phyloP scores from a whole-genome alignment of 1,139 yeast species.

The Suhomyces atakaporum region DNA sequence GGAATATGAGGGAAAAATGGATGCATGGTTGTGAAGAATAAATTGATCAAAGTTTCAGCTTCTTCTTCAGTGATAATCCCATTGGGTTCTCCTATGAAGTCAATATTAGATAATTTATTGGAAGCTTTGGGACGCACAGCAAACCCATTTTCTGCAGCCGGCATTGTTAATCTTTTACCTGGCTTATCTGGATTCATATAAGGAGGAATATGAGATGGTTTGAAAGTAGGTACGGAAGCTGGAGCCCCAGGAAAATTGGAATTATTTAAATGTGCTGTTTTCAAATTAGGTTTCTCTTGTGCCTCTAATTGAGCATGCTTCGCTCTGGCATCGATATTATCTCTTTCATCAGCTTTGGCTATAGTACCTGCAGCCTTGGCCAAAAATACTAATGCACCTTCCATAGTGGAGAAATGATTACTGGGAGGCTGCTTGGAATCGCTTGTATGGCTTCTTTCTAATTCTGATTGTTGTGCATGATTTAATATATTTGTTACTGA shows the following conservation, averaged over 20 bases:
- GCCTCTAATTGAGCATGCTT: slow-evolving; percentile 51
- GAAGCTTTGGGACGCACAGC: slow-evolving; percentile 58
- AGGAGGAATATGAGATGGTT: slow-evolving; percentile 15
- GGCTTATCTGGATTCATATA: slow-evolving; percentile 14
- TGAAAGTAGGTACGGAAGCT: neutral
- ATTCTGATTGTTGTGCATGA: neutral
- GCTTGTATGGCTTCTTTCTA: neutral
- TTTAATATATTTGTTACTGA: slow-evolving; percentile 13
- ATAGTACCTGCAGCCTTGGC: slow-evolving; percentile 78
- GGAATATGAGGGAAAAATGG: slow-evolving; percentile 92
- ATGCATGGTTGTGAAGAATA: slow-evolving; percentile 78
- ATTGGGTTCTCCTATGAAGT: slow-evolving; percentile 59
- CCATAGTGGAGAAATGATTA: slow-evolving; percentile 49
- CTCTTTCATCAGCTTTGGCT: slow-evolving; percentile 66
- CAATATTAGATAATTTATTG: slow-evolving; percentile 56
- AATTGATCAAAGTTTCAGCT: slow-evolving; percentile 60
- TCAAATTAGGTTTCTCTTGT: slow-evolving; percentile 1
- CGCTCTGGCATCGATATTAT: slow-evolving; percentile 64
- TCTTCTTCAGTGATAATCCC: slow-evolving; percentile 68
- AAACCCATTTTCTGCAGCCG: slow-evolving; percentile 50
- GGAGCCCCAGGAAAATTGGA: slow-evolving; percentile 6
- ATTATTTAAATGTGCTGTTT: neutral
- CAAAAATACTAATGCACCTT: slow-evolving; percentile 67
- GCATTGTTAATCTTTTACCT: slow-evolving; percentile 31
- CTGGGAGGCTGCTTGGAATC: slow-evolving; percentile 9